Evolutionary conservation across 768 basidiomycete species (phyloP).

Genomic region (Mycena maculata): DNA sequence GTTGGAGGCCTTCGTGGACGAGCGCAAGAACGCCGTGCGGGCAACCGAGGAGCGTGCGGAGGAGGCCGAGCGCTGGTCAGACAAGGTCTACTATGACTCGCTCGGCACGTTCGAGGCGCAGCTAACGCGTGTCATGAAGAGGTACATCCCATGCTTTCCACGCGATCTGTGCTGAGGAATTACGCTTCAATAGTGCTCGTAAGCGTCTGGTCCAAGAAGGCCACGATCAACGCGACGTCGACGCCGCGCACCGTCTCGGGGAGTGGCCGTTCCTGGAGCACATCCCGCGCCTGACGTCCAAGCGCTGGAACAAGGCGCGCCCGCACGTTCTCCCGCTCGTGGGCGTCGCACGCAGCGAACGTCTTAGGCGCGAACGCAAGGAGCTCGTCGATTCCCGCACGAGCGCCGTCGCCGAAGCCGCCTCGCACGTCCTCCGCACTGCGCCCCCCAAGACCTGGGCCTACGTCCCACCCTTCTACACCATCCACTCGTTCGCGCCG

Average conservation of each 20-base stretch:
- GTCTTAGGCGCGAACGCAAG: conserved; percentile 12
- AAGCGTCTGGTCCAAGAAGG: conserved; percentile 25
- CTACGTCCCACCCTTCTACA: conserved; percentile 25
- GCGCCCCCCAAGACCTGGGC: conserved; percentile 27
- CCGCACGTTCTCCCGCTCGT: conserved; percentile 23
- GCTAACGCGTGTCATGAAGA: neutral
- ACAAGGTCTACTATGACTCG: neutral
- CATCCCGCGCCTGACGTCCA: conserved; percentile 25
- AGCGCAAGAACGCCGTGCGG: conserved; percentile 7
- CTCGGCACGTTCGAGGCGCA: neutral
- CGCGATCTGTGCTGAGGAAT: neutral
- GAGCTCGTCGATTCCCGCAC: conserved; percentile 3
- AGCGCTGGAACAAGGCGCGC: conserved; percentile 27
- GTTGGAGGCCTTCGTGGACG: conserved; percentile 18
- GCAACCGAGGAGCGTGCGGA: conserved; percentile 1
- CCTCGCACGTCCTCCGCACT: conserved; percentile 25
- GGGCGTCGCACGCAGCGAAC: conserved; percentile 1
- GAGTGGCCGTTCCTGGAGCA: neutral
- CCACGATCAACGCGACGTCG: conserved; percentile 14
- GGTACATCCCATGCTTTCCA: neutral
- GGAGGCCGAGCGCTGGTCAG: conserved; percentile 6
- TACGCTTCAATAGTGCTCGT: conserved; percentile 3
- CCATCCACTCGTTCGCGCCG: conserved; percentile 17
- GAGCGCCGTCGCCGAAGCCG: neutral
- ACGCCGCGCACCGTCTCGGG: neutral